Evolutionary conservation across 768 basidiomycete species (phyloP).

Genomic region (Imleria badia): DNA sequence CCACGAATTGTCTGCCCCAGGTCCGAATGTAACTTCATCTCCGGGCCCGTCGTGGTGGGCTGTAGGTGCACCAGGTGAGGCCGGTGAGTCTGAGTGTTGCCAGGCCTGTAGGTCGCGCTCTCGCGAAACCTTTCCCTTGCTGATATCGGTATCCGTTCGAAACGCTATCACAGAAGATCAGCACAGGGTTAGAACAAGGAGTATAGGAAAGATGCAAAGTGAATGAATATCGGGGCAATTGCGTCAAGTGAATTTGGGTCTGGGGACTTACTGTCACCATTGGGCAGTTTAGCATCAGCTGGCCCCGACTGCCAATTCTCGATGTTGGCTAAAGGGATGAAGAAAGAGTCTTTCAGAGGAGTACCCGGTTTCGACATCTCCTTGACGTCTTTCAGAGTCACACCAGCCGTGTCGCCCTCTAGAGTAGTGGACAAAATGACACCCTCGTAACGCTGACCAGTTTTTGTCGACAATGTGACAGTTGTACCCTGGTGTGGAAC

Average conservation of each 20-base stretch:
- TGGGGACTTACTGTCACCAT: conserved; percentile 64
- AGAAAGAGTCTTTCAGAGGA: conserved; percentile 67
- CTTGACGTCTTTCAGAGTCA: conserved; percentile 76
- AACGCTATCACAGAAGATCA: conserved; percentile 52
- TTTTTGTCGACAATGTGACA: conserved; percentile 73
- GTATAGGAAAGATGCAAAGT: not conserved
- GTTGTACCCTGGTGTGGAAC: conserved; percentile 61
- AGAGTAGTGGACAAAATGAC: conserved; percentile 56
- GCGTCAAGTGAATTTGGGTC: not conserved
- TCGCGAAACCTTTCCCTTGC: conserved; percentile 49
- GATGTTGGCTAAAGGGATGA: conserved; percentile 72
- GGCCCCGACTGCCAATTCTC: conserved; percentile 73
- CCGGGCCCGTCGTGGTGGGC: conserved; percentile 33
- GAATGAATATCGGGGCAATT: not conserved
- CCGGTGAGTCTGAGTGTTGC: conserved; percentile 47
- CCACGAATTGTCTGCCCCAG: conserved; percentile 57
- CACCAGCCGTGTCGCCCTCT: conserved; percentile 70
- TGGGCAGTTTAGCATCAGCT: conserved; percentile 64
- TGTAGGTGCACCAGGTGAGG: conserved; percentile 26
- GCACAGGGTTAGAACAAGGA: not conserved
- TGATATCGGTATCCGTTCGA: conserved; percentile 81
- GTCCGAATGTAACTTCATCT: conserved; percentile 73
- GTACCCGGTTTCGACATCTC: conserved; percentile 66
- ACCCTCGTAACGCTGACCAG: conserved; percentile 71
- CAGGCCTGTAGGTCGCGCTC: conserved; percentile 84